Evolutionary conservation across 2,329 filamentous ascomycete species (phyloP).

Genomic region (Ophiosphaerella korrae): DNA sequence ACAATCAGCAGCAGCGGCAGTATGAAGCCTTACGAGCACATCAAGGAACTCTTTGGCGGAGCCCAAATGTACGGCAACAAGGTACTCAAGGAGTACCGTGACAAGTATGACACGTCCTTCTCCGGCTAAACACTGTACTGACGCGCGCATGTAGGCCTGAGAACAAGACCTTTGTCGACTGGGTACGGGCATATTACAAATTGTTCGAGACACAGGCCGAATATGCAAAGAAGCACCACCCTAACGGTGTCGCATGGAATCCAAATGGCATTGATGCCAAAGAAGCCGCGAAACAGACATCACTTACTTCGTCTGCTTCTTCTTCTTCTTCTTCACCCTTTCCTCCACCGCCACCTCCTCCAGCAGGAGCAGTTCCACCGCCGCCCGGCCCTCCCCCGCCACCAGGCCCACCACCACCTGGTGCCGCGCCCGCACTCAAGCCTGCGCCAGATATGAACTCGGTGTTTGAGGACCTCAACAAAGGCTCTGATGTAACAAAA

Average conservation of each 20-base stretch:
- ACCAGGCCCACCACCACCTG: conserved; percentile 48
- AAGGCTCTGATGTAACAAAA: conserved; percentile 84
- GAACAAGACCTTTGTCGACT: conserved; percentile 77
- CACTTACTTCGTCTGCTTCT: conserved; percentile 46
- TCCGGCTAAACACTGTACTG: no score
- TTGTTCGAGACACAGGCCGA: conserved; percentile 82
- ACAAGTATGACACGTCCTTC: conserved; percentile 60
- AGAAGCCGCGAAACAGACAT: conserved; percentile 67
- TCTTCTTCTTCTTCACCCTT: conserved; percentile 62
- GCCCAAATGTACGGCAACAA: conserved; percentile 95
- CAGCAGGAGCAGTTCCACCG: conserved; percentile 63
- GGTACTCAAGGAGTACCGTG: conserved; percentile 89
- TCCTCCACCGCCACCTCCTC: conserved; percentile 67
- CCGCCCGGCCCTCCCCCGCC: conserved; percentile 70
- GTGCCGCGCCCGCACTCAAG: conserved; percentile 57
- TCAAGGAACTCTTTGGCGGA: conserved; percentile 79
- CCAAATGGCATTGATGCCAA: conserved; percentile 72
- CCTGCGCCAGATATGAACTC: conserved; percentile 72
- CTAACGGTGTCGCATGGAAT: conserved; percentile 86
- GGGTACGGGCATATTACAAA: conserved; percentile 90
- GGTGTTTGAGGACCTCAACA: conserved; percentile 91
- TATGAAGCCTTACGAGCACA: conserved; percentile 78
- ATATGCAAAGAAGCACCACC: conserved; percentile 84
- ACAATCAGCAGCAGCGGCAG: conserved; percentile 66
- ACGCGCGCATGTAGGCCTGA: conserved; percentile 44